Base-by-base conservation (phyloP, 768 basidiomycete genomes). In the Termitomyces sp. region DNA sequence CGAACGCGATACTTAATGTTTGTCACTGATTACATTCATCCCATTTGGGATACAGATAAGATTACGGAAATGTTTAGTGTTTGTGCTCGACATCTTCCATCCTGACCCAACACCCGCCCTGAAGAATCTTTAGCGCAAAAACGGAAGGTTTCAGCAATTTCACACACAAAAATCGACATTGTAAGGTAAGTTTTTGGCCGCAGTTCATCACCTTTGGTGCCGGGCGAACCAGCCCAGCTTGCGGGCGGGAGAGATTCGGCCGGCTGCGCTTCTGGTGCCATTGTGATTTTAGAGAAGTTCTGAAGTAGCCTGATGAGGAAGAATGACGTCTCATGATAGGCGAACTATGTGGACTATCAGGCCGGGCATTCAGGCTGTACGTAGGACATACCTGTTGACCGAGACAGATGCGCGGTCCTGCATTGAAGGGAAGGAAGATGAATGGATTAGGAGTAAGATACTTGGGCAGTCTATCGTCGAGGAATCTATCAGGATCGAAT, bases 371-470 rank as follows among this genome's bases (percentile, higher is more conserved):
- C 23, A 17, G 40, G 49, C 46, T 48, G 16, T 17, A 21, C 42
- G 23, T 23, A 32, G 12, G 16, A 48, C 42, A 43, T 30, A 74
- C 75, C 66, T 76, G 75, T 63, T 77, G 75, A 30, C 76, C 85
- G 9, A 85, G 73, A 54, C 85, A 86, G 58, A 84, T 82, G 10
- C 86, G 73, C 5, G 85, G 86, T 1, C 83, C 86, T 0, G 83
- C 84, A 56, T 85, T 85, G 71, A 87, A 87, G 0, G 86, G 85
- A 5, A 82, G 68, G 67, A 87, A 88, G 58, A 89, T 87, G 73
- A 80, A 85, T 1, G 85, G 84, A 58, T 86, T 86, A 2, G 77
- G 74, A 0, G 71, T 72, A 19, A 85, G 70, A 56, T 82, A 82
- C 61, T 77, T 78, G 54, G 76, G 73, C 7, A 82, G 61, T 30